Base-by-base conservation (phyloP, 208 protist species). In the Acanthamoeba quina region DNA sequence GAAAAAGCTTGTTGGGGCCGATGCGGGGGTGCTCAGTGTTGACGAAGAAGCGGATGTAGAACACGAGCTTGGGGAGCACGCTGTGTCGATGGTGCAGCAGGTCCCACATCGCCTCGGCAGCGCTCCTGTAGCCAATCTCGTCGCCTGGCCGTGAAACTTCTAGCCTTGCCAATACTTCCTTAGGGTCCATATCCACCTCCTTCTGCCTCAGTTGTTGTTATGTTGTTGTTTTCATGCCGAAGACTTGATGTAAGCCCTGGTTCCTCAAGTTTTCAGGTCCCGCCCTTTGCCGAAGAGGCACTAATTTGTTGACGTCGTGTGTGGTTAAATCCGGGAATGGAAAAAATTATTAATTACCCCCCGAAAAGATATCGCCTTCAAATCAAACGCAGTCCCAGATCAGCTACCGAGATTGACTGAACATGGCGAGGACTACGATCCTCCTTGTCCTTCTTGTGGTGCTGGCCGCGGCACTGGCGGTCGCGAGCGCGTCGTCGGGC, bases 11-110 rank as follows among this genome's bases (percentile, higher is more conserved):
- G 13, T n/a, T 37, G 13, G 11, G 2, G 6, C 26, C 13, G n/a
- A 74, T 3, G 11, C 24, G 11, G 1, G n/a, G 15, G 2, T 9
- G 15, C 3, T 5, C n/a, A 15, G 15, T 29, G 66, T 74, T 74
- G 66, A 31, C 66, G 66, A 74, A 74, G 66, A 74, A 74, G 24
- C 66, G 66, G 24, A 74, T 15, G n/a, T 74, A 74, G 66, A 74
- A 41, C 13, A 74, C 66, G 24, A 74, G 66, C 29, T 74, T n/a
- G 15, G 66, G n/a, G 15, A 74, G 31, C 24, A 68, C 24, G 60
- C 60, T 15, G 60, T 47, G 44, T 11, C 11, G 24, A 11, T n/a
- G 60, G 10, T 68, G 60, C 60, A 68, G n/a, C 60, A n/a, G 19
- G 60, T 68, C 60, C 60, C 60, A 68, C 60, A 68, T 21, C 19